phyloP scores from a whole-genome alignment of 2,329 filamentous ascomycete genomes.

The Chrysosphaeria jannelii region DNA sequence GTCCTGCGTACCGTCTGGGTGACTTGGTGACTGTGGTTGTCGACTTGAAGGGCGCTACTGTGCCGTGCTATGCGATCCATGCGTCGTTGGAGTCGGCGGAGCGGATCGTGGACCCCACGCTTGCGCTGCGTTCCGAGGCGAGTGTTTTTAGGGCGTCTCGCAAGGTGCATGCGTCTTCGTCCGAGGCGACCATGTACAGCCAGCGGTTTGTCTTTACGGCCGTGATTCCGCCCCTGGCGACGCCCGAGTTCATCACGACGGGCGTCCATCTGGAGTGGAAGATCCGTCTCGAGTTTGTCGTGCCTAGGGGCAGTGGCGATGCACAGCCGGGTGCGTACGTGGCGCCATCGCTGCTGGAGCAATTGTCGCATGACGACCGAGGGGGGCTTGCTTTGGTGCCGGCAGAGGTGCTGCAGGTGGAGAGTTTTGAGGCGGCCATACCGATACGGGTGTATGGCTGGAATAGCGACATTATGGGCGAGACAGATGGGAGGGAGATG shows the following conservation, averaged over 20 bases:
- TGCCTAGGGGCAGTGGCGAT: conserved; percentile 16
- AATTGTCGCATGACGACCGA: conserved; percentile 49
- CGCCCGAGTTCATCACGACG: conserved; percentile 75
- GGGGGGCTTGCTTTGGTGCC: conserved; percentile 45
- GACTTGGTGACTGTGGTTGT: conserved; percentile 63
- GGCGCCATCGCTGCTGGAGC: conserved; percentile 32
- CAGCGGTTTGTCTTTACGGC: conserved; percentile 52
- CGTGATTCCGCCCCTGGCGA: conserved; percentile 55
- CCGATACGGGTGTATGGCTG: conserved; percentile 53
- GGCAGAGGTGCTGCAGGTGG: conserved; percentile 47
- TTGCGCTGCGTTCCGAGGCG: conserved; percentile 60
- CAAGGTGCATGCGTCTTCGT: conserved; percentile 45
- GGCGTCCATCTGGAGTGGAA: conserved; percentile 74
- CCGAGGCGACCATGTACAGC: conserved; percentile 60
- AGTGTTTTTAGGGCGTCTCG: conserved; percentile 70
- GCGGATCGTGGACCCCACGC: conserved; percentile 46
- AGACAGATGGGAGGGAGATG: too few species aligned
- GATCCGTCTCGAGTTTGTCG: conserved; percentile 75
- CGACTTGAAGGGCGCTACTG: conserved; percentile 44
- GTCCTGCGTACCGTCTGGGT: conserved; percentile 67
- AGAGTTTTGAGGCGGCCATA: conserved; percentile 74
- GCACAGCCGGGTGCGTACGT: conserved; percentile 9
- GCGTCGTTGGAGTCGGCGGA: conserved; percentile 67
- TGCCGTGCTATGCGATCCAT: conserved; percentile 65
- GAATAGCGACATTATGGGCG: conserved; percentile 10